Base-by-base conservation (phyloP, 768 basidiomycete species). In the Candolleomyces eurysporus region DNA sequence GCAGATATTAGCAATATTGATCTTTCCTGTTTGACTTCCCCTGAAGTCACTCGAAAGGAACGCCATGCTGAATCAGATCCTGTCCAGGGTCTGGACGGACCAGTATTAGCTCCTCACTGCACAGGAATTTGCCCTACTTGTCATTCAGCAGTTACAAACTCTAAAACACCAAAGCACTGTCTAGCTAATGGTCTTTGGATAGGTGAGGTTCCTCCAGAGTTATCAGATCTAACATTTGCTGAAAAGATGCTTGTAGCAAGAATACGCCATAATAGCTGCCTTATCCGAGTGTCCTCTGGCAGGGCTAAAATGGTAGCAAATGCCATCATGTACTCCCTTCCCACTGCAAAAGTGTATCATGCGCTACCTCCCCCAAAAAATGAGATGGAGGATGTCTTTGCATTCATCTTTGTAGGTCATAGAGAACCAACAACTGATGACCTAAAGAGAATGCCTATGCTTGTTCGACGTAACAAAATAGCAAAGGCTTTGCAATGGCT, bases 121-220 rank as follows among this genome's bases (percentile, higher is more conserved):
- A 43, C 42, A 43, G 11, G 42, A 43, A 43, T n/a, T 1, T 13
- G 42, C 13, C 42, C 13, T 43, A n/a, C 42, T 5, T 13, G 42
- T 5, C 42, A n/a, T 43, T 11, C 42, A 43, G 42, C 11, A 2
- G 13, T 43, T 43, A 11, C 13, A 11, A 13, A 13, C 42, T 43
- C 42, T 13, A 43, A 43, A n/a, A n/a, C 42, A 43, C 52, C 52
- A 10, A 54, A 57, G 26, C 43, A 14, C 14, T 11, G 69, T 5
- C 53, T 76, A 16, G 73, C 72, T 0, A 71, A 72, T 66, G 73
- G 72, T 1, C 48, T 74, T 1, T 76, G 74, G 73, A 14, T 76
- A 13, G 74, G 74, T 8, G 63, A 69, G 6, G 66, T 73, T 6
- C 75, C 71, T 10, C 0, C 11, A 3, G 65, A 66, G 36, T 49